Evolutionary conservation across 2,329 filamentous ascomycete species (phyloP).

Genomic region (Calonectria crousiana): DNA sequence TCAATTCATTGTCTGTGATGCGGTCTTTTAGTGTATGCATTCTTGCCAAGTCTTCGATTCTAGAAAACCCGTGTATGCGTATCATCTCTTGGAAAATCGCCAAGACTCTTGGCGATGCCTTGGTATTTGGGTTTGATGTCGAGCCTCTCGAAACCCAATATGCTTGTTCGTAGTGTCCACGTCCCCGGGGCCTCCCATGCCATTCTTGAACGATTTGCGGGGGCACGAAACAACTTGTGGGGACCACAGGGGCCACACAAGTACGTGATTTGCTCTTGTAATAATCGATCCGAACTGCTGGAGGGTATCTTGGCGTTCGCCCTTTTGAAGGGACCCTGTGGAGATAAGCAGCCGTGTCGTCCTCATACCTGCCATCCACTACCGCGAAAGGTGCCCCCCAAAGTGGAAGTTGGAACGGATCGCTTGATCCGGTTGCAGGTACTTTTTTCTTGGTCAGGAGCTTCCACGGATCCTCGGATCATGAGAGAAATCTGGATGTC

Average conservation of each 20-base stretch:
- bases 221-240: background rate
- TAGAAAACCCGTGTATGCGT: background rate
- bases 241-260: background rate
- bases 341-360: background rate
- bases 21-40: background rate
- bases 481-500: background rate
- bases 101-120: conserved; percentile 3
- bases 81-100: background rate
- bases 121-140: background rate
- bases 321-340: background rate
- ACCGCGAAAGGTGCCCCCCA: background rate
- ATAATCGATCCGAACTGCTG: background rate
- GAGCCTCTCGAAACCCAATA: background rate
- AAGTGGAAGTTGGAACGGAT: background rate
- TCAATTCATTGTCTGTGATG: background rate
- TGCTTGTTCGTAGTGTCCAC: background rate
- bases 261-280: conserved; percentile 7
- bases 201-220: background rate
- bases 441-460: background rate
- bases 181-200: background rate
- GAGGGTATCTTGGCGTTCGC: background rate
- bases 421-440: background rate
- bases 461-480: background rate
- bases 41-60: background rate
- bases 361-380: background rate